These are phyloP conservation scores for Candida chauliodis DNA, from an alignment of 805 yeast genomes.

Conservation along the genomic window DNA sequence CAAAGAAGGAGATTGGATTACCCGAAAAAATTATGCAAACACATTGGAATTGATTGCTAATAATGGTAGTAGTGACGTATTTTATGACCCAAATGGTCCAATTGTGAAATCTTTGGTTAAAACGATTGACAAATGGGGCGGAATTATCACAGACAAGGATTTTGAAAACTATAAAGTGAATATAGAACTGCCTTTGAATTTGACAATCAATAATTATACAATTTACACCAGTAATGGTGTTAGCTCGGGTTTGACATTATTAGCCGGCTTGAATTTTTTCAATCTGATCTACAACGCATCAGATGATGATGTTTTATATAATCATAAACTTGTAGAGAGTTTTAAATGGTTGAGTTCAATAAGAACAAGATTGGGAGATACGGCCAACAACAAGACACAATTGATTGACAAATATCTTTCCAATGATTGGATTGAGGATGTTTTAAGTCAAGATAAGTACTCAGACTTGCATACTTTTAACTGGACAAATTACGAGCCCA, in stretches of 20 bases:
- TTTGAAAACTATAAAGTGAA: constrained; percentile 57
- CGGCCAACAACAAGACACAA: constrained; percentile 23
- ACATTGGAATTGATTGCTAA: constrained; percentile 66
- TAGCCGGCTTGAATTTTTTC: constrained; percentile 70
- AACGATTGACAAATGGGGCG: constrained; percentile 54
- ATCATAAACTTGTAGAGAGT: constrained; percentile 73
- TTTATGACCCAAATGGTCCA: constrained; percentile 80
- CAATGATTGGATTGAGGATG: constrained; percentile 52
- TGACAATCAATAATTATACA: constrained; percentile 20
- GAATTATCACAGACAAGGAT: constrained; percentile 64
- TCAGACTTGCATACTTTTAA: constrained; percentile 52
- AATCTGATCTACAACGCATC: constrained; percentile 28
- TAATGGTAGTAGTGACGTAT: constrained; percentile 74
- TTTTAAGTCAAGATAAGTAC: constrained; percentile 45
- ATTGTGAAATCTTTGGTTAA: constrained; percentile 60
- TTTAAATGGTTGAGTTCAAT: constrained; percentile 95
- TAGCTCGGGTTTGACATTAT: constrained; percentile 78
- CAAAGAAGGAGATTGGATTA: constrained; percentile 56
- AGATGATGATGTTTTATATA: constrained; percentile 29
- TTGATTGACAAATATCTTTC: constrained; percentile 43
- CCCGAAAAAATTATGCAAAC: constrained; percentile 58
- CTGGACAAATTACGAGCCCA: constrained; percentile 77
- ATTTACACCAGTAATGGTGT: constrained; percentile 59
- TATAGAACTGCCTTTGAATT: constrained; percentile 41
- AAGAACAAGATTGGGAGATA: constrained; percentile 81